phyloP scores from a whole-genome alignment of 2,329 filamentous ascomycete species.

The Oidium heveae region DNA sequence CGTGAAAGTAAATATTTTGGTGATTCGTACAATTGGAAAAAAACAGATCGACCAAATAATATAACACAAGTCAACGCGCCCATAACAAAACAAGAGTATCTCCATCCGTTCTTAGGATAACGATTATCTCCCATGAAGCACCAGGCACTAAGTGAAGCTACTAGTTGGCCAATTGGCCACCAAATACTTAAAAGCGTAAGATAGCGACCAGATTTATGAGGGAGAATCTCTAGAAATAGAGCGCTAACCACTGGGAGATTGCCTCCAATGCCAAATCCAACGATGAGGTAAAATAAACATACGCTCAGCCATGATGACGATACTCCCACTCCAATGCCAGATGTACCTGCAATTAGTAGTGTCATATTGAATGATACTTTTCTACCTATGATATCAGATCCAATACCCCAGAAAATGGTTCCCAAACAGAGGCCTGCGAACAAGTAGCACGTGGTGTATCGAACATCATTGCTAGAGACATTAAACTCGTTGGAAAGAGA shows the following conservation, averaged over 20 bases:
- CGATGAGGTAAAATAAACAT: constrained; percentile 31
- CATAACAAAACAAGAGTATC: constrained; percentile 44
- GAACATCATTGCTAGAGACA: constrained; percentile 36
- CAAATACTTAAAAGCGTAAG: constrained; percentile 58
- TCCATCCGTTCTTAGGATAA: constrained; percentile 26
- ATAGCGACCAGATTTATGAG: constrained; percentile 45
- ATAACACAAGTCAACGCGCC: constrained; percentile 50
- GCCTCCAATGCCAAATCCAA: constrained; percentile 47
- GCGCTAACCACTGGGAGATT: constrained; percentile 60
- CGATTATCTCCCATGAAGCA: constrained; percentile 27
- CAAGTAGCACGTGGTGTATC: too few relatives aligned
- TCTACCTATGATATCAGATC: constrained; percentile 53
- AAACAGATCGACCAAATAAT: constrained; percentile 53
- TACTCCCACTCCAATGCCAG: constrained; percentile 45
- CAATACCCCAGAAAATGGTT: constrained; percentile 58
- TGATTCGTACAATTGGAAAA: constrained; percentile 65
- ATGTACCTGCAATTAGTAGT: constrained; percentile 46
- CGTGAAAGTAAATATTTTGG: constrained; percentile 59
- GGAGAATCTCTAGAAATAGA: constrained; percentile 63
- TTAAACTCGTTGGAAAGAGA: constrained; percentile 44
- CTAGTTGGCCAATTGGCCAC: constrained; percentile 65
- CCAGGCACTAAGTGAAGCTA: constrained; percentile 49
- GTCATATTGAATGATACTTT: constrained; percentile 67
- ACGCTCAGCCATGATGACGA: constrained; percentile 40
- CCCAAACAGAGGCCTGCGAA: constrained; percentile 48